phyloP scores from a whole-genome alignment of 495 filamentous ascomycete genomes.

The Usnea hakonensis region DNA sequence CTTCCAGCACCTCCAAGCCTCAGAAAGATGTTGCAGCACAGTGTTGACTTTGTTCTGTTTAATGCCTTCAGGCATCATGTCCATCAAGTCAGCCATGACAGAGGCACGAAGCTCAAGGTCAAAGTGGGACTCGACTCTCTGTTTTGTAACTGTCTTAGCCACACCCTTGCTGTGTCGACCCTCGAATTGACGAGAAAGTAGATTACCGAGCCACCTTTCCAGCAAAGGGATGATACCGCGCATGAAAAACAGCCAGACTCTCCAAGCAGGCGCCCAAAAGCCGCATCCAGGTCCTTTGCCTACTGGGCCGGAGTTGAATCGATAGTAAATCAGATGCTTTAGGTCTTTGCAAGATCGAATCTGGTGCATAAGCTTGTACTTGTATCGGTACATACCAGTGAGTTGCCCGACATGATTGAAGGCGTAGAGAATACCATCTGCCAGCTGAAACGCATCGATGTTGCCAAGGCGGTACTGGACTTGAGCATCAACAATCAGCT shows the following conservation, averaged over 20 bases:
- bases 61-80: slow-evolving; percentile 99
- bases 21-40: slow-evolving; percentile 91
- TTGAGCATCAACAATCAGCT: slow-evolving; percentile 97
- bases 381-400: slow-evolving; percentile 99
- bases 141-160: slow-evolving; percentile 98
- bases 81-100: slow-evolving; percentile 98
- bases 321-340: slow-evolving; percentile 99
- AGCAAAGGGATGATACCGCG: slow-evolving; percentile 94
- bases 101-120: slow-evolving; percentile 96
- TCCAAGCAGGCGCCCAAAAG: slow-evolving; percentile 99
- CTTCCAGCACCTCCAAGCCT: slow-evolving; percentile 99
- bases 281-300: slow-evolving; percentile 97
- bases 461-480: slow-evolving; percentile 98
- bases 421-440: slow-evolving; percentile 95
- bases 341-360: slow-evolving; percentile 98
- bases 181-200: slow-evolving; percentile 96
- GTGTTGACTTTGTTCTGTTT: slow-evolving; percentile 99
- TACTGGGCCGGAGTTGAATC: slow-evolving; percentile 96
- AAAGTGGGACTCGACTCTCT: slow-evolving; percentile 97
- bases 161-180: slow-evolving; percentile 98
- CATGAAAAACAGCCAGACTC: slow-evolving; percentile 99
- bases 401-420: slow-evolving; percentile 99
- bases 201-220: slow-evolving; percentile 95
- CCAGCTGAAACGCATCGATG: slow-evolving; percentile 97
- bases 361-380: slow-evolving; percentile 99